Base-by-base conservation (phyloP, 164 flowering plant species). In the Paratinospora sagittata region DNA sequence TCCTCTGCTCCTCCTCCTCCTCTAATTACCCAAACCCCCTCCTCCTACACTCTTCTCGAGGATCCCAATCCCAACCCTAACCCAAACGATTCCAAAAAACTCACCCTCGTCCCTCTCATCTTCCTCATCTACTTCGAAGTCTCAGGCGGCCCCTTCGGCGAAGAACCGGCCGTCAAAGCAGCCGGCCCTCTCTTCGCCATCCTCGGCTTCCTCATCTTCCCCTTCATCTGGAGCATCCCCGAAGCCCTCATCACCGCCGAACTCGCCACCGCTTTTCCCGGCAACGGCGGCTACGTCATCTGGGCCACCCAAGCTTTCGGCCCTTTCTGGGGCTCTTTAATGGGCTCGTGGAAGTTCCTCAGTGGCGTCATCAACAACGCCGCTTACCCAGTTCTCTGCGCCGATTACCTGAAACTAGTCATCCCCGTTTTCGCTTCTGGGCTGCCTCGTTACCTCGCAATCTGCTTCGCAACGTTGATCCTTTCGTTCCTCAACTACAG, bases 211-310 rank as follows among this genome's bases (percentile, higher is more conserved):
- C 76, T 93, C n/a, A 71, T 93, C 58, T 91, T 93, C 77, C 97
- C 98, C 3, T 89, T 93, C 78, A 86, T 90, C 26, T 93, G 97
- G 98, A 87, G 92, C 74, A 70, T 89, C 39, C 96, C 97, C 0
- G 97, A 91, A 72, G 97, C 98, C 8, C 84, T 91, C 13, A 79
- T 93, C 76, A 91, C 98, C 0, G 97, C 98, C 0, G 98, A 93
- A 70, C 92, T 93, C 61, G 82, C 91, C 74, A 90, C 96, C 7
- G 74, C 97, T 21, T 90, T 77, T 74, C 94, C 97, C 8, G 96
- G 92, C 4, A 87, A 91, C 78, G 96, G 97, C 7, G 98, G 98
- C 0, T 91, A 82, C 62, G 94, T 91, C 8, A 84, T 89, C 9
- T 91, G 96, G 97, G 98, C 94, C 10, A 71, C 80, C 10, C 55